Evolutionary conservation across 441 rosid genomes (phyloP), one percentile per base, ranked within the genome.

Genomic region (Isatis lusitanica): DNA sequence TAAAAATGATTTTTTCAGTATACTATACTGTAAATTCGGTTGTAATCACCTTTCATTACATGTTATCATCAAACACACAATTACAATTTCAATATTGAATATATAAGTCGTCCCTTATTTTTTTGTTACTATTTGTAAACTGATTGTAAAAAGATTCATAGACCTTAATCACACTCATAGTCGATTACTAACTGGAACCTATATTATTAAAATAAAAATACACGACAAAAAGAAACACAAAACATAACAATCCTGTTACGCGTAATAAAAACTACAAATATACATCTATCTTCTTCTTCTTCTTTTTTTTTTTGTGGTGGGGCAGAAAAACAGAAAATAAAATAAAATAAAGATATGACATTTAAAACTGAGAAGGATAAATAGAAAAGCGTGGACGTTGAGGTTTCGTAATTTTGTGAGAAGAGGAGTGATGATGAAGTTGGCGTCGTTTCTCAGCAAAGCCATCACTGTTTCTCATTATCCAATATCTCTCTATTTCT

Each of bases 401-500:
- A 76, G 75, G 28, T 63, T 76, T 77, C 39, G 63, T 74, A 31
- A 44, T 68, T 65, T 56, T 12, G 62, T 48, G 69, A 61, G 74
- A 68, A 33, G 78, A 74, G 50, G 71, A 66, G 39, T 52, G 48
- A 26, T 52, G 48, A 26, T 63, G 56, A 38, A 63, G 78, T 66
- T 74, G 71, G 4, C 74, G 83, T 80, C 87, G 78, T 80, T 63
- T 86, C 50, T 74, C 75, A 2, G 84, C 78, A 65, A 81, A 83
- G 42, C 78, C 82, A 63, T 86, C 84, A 47, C 55, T 38, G 64
- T 89, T 84, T 80, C 75, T 82, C 97, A 91, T 89, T 73, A 91
- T 83, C 97, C 97, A 91, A 79, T 88, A 89, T 82, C 97, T 87
- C 87, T 91, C 97, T 76, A 91, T 86, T 77, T 91, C 94, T 39